These are phyloP conservation scores for Cupressus sempervirens DNA, from an alignment of 75 land plant genomes.

Conservation along the genomic window DNA sequence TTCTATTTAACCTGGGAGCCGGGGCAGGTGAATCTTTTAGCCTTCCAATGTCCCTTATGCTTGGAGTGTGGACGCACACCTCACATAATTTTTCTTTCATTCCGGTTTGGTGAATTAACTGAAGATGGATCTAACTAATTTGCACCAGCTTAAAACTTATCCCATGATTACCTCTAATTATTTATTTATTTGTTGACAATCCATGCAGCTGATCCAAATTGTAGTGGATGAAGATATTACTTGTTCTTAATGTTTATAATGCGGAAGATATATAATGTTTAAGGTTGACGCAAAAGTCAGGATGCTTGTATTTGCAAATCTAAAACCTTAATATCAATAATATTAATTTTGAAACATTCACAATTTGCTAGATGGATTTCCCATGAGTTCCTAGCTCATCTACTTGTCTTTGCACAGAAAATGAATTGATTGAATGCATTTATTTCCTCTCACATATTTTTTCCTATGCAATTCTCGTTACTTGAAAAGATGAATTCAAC, in stretches of 20 bases:
- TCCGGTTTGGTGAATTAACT: not conserved
- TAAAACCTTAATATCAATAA: not conserved
- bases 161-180: not conserved
- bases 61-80: not conserved
- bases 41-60: not conserved
- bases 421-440: not conserved
- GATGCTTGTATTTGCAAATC: not conserved
- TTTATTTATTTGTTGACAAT: not conserved
- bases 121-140: not conserved
- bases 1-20: constrained; percentile 99
- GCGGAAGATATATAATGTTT: not conserved
- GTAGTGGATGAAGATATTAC: not conserved
- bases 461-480: not conserved
- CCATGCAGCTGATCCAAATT: not conserved
- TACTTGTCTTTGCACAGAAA: not conserved
- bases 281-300: not conserved
- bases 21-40: constrained; percentile 73
- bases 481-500: not conserved
- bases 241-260: not conserved
- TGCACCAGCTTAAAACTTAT: not conserved
- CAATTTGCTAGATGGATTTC: not conserved
- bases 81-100: not conserved
- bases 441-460: not conserved
- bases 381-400: not conserved
- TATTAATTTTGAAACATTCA: not conserved